A percentile compares a stretch with the other conserved stretches of the same genome.
These are phyloP conservation scores for Termitomyces sp. DNA, from an alignment of 1,284 basidiomycete species.

Conservation along the genomic window DNA sequence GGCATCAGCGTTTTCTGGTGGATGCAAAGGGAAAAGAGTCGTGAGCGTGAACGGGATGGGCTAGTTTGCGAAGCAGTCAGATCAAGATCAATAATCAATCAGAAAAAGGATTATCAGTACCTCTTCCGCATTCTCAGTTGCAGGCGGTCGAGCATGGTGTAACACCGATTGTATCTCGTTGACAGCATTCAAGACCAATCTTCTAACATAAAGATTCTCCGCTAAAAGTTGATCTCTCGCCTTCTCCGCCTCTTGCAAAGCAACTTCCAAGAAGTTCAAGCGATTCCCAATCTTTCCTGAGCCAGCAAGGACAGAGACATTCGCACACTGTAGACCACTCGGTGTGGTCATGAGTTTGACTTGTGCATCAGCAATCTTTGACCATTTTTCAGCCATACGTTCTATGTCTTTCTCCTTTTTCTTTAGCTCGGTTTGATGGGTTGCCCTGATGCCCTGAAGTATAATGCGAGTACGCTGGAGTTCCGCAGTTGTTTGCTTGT, in stretches of 20 bases:
- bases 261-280: slow-evolving; percentile 59
- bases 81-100: not conserved
- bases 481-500: slow-evolving; percentile 64
- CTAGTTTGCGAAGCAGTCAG: slow-evolving; percentile 25
- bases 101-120: slow-evolving; percentile 22
- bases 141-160: slow-evolving; percentile 34
- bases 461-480: slow-evolving; percentile 62
- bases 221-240: slow-evolving; percentile 61
- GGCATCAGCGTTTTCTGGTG: slow-evolving; percentile 46
- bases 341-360: slow-evolving; percentile 40
- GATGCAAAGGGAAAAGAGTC: slow-evolving; percentile 57
- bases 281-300: slow-evolving; percentile 43
- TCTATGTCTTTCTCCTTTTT: slow-evolving; percentile 81
- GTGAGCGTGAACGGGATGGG: slow-evolving; percentile 41
- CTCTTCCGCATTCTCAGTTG: slow-evolving; percentile 38
- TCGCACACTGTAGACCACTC: slow-evolving; percentile 53
- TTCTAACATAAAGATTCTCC: slow-evolving; percentile 68
- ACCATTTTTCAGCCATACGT: slow-evolving; percentile 72
- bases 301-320: slow-evolving; percentile 46
- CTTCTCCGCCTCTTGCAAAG: slow-evolving; percentile 70
- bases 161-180: slow-evolving; percentile 64
- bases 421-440: slow-evolving; percentile 71
- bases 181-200: slow-evolving; percentile 61
- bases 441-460: slow-evolving; percentile 59
- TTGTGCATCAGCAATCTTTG: slow-evolving; percentile 66